Conservation (phyloP, 441 rosid genomes). For the Dalechampia spathulata region DNA sequence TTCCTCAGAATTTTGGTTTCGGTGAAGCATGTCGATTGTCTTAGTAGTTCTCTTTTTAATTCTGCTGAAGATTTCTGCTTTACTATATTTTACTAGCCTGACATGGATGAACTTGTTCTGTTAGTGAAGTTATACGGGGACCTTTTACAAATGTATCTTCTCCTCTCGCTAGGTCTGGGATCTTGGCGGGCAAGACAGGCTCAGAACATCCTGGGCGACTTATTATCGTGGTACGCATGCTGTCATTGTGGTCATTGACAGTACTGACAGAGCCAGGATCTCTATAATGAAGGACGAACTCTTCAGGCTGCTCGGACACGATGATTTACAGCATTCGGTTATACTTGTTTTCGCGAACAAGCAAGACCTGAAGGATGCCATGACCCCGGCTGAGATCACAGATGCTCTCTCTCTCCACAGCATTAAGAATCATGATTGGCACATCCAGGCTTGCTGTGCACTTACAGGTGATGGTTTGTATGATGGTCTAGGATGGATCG, state of each 20-base stretch:
- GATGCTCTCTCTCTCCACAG: conserved; percentile 90
- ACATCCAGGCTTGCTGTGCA: conserved; percentile 90
- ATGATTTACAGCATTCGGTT: conserved; percentile 65
- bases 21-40: too few relatives aligned
- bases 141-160: too few relatives aligned
- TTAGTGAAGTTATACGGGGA: too few relatives aligned
- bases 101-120: too few relatives aligned
- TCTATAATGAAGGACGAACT: conserved; percentile 86
- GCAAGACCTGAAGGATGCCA: conserved; percentile 92
- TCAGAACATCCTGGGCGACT: conserved; percentile 92
- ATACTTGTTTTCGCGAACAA: conserved; percentile 91
- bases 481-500: conserved; percentile 93
- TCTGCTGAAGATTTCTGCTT: too few relatives aligned
- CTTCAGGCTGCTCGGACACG: conserved; percentile 66
- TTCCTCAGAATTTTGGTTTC: too few relatives aligned
- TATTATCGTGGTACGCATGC: conserved; percentile 96
- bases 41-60: too few relatives aligned
- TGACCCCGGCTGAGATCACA: conserved; percentile 90
- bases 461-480: conserved; percentile 81
- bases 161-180: conserved; percentile 67
- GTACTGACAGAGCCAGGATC: conserved; percentile 80
- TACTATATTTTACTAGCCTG: too few relatives aligned
- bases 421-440: conserved; percentile 98
- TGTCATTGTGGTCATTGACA: conserved; percentile 80
- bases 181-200: conserved; percentile 91